A percentile compares a stretch with the other conserved stretches of the same genome.
phyloP scores from a whole-genome alignment of 331 rosid species.

The Rosa hybrid region DNA sequence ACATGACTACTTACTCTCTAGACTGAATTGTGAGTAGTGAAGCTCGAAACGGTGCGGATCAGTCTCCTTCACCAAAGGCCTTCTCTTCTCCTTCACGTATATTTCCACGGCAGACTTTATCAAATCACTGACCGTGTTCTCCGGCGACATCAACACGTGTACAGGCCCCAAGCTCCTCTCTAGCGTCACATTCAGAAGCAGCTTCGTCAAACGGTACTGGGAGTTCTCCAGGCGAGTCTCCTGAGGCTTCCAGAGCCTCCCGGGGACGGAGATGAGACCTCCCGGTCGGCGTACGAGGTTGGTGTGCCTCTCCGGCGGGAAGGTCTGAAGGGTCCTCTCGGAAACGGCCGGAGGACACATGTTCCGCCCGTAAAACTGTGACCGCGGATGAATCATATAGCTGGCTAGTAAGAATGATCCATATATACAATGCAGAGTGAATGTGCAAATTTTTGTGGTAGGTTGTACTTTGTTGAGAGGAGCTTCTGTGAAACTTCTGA shows the following conservation, averaged over 20 bases:
- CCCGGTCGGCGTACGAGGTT: constrained; percentile 17
- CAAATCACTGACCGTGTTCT: too few species aligned
- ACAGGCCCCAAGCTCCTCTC: too few species aligned
- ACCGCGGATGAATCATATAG: background rate
- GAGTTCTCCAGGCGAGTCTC: background rate
- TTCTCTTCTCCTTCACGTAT: constrained; percentile 44
- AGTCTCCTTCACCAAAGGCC: constrained; percentile 51
- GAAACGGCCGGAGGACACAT: background rate
- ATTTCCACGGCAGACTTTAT: too few species aligned
- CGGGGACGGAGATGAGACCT: constrained; percentile 30
- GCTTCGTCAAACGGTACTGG: too few species aligned
- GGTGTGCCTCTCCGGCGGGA: constrained; percentile 25
- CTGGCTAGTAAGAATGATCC: background rate
- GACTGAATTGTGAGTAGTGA: constrained; percentile 75
- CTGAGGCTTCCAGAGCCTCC: constrained; percentile 2
- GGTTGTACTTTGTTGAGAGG: background rate
- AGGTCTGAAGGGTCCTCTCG: background rate
- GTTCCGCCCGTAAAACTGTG: too few species aligned
- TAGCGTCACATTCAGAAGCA: too few species aligned
- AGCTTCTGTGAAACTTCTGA: background rate
- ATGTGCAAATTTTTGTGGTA: background rate
- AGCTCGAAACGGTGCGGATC: constrained; percentile 59
- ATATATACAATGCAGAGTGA: background rate
- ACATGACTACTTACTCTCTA: background rate
- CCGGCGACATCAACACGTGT: too few species aligned